phyloP scores from a whole-genome alignment of 768 basidiomycete genomes.

The Suillus clintonianus region DNA sequence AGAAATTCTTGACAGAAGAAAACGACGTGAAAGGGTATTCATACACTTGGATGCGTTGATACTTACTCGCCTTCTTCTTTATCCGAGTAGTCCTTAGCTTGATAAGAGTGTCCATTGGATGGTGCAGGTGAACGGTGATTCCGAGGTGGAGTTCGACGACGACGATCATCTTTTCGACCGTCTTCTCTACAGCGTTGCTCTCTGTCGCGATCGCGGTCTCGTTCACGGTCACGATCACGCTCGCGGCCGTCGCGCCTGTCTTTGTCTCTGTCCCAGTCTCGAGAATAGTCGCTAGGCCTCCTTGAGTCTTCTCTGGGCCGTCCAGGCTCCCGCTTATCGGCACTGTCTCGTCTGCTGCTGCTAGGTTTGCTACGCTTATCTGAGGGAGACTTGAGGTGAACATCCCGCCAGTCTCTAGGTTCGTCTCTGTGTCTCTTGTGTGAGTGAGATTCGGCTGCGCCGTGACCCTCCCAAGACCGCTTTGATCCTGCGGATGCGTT shows the following conservation, averaged over 20 bases:
- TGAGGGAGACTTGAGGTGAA: slow-evolving; percentile 48
- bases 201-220: slow-evolving; percentile 23
- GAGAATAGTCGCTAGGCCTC: slow-evolving; percentile 28
- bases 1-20: slow-evolving; percentile 55
- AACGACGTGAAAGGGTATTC: slow-evolving; percentile 8
- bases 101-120: slow-evolving; percentile 24
- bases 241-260: slow-evolving; percentile 22
- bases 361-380: slow-evolving; percentile 23
- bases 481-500: slow-evolving; percentile 83
- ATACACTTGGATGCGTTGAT: not conserved
- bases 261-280: slow-evolving; percentile 31
- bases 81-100: slow-evolving; percentile 49
- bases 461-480: slow-evolving; percentile 72
- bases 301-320: slow-evolving; percentile 39
- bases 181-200: slow-evolving; percentile 33
- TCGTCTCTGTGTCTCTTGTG: slow-evolving; percentile 61
- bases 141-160: slow-evolving; percentile 19
- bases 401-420: slow-evolving; percentile 70
- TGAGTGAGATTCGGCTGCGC: slow-evolving; percentile 34
- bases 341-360: slow-evolving; percentile 36
- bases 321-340: slow-evolving; percentile 42
- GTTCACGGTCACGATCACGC: slow-evolving; percentile 28
- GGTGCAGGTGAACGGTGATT: slow-evolving; percentile 11
- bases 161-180: slow-evolving; percentile 28
- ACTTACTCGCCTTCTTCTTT: slow-evolving; percentile 96